A percentile compares a stretch with the other conserved stretches of the same genome.
phyloP scores from a whole-genome alignment of 805 yeast genomes.

The Candida succiphila region DNA sequence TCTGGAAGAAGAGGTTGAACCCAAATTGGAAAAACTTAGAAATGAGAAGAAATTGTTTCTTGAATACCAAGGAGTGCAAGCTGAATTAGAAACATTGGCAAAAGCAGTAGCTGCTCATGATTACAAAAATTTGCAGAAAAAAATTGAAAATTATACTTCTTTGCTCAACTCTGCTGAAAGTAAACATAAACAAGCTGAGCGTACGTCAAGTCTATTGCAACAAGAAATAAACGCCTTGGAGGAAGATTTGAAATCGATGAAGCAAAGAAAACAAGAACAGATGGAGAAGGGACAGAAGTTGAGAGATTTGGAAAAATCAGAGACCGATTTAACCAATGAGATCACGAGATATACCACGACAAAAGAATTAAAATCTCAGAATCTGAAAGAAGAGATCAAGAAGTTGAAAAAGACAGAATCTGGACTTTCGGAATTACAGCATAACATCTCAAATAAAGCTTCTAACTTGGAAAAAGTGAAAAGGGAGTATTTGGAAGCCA shows the following conservation, averaged over 20 bases:
- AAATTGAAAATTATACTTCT: slow-evolving; percentile 32
- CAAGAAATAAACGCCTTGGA: slow-evolving; percentile 49
- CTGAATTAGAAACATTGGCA: slow-evolving; percentile 67
- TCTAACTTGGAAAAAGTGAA: slow-evolving; percentile 32
- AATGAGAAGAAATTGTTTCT: slow-evolving; percentile 73
- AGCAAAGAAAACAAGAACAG: slow-evolving; percentile 44
- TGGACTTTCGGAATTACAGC: slow-evolving; percentile 25
- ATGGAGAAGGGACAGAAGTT: slow-evolving; percentile 49
- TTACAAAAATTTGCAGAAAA: slow-evolving; percentile 33
- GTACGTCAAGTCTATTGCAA: slow-evolving; percentile 33
- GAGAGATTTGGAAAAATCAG: slow-evolving; percentile 48
- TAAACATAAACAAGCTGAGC: slow-evolving; percentile 29
- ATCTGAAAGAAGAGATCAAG: slow-evolving; percentile 40
- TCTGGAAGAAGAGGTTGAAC: slow-evolving; percentile 82
- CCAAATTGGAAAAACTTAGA: slow-evolving; percentile 73
- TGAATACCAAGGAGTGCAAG: slow-evolving; percentile 79
- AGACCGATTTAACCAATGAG: slow-evolving; percentile 47
- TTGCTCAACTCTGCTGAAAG: slow-evolving; percentile 31
- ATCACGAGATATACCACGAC: slow-evolving; percentile 62
- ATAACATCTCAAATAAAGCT: slow-evolving; percentile 24
- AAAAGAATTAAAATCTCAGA: slow-evolving; percentile 46
- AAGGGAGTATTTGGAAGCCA: slow-evolving; percentile 32
- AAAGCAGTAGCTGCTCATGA: slow-evolving; percentile 74
- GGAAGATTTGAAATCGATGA: slow-evolving; percentile 49
- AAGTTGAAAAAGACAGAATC: slow-evolving; percentile 23